These are phyloP conservation scores for Pythium coloratum DNA, from an alignment of 352 stramenopile species.

Conservation along the genomic window DNA sequence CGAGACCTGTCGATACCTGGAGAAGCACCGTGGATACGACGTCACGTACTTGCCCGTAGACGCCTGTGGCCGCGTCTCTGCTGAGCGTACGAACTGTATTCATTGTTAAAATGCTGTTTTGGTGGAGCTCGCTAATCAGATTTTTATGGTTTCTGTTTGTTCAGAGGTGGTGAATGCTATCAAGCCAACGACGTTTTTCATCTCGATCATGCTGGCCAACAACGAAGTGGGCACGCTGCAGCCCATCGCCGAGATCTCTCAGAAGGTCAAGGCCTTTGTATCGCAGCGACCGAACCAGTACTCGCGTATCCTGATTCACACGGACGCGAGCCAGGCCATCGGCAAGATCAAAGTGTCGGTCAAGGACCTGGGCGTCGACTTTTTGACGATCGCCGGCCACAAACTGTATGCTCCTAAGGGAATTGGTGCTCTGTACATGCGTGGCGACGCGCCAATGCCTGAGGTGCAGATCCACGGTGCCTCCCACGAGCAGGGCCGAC, in stretches of 20 bases:
- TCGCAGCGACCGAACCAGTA: constrained; percentile 7
- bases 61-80: constrained; percentile 43
- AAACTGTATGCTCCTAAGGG: constrained; percentile 98
- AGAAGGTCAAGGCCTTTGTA: constrained; percentile 32
- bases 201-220: constrained; percentile 98
- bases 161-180: constrained; percentile 84
- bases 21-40: constrained; percentile 51
- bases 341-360: constrained; percentile 93
- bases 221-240: constrained; percentile 98
- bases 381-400: constrained; percentile 96
- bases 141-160: neutral
- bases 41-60: constrained; percentile 75
- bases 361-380: constrained; percentile 85
- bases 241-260: constrained; percentile 88
- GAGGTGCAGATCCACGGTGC: constrained; percentile 90
- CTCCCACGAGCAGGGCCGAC: constrained; percentile 89
- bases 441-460: constrained; percentile 36
- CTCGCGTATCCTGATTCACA: constrained; percentile 91
- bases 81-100: constrained; percentile 33
- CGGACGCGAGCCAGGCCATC: constrained; percentile 95
- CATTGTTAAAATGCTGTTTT: neutral
- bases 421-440: constrained; percentile 81
- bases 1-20: constrained; percentile 67
- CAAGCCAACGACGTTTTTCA: constrained; percentile 84
- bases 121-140: neutral